These are phyloP conservation scores for Collybia sordida DNA, from an alignment of 768 basidiomycete genomes.

Conservation along the genomic window DNA sequence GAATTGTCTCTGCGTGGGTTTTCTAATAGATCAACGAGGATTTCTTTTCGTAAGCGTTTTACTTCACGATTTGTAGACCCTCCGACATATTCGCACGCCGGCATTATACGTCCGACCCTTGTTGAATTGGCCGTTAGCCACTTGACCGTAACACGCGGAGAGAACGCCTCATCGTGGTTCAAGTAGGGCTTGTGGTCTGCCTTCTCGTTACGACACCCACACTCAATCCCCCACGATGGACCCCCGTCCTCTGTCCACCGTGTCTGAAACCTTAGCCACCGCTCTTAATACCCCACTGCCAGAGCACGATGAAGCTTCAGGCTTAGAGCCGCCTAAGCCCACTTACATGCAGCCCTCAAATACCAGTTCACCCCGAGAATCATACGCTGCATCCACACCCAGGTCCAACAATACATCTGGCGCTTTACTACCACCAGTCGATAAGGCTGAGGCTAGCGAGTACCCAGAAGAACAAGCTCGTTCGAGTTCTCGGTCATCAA, in stretches of 20 bases:
- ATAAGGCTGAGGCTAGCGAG: constrained; percentile 8
- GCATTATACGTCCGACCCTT: neutral
- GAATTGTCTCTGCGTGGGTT: too few relatives aligned
- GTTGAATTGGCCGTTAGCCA: neutral
- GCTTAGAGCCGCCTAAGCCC: constrained; percentile 4
- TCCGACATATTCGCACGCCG: constrained; percentile 1
- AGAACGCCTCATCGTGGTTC: too few relatives aligned
- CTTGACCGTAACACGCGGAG: too few relatives aligned
- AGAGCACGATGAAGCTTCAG: constrained; percentile 4
- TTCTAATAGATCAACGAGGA: too few relatives aligned
- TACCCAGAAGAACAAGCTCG: constrained; percentile 3
- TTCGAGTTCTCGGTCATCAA: constrained; percentile 6
- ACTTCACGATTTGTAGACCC: neutral
- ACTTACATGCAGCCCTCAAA: neutral
- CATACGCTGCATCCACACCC: constrained; percentile 4
- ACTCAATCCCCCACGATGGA: constrained; percentile 9
- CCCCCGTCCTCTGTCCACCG: constrained; percentile 10
- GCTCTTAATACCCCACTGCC: constrained; percentile 14
- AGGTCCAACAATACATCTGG: constrained; percentile 13
- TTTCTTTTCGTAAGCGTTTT: neutral
- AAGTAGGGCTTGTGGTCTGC: too few relatives aligned
- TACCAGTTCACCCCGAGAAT: constrained; percentile 12
- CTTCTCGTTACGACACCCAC: too few relatives aligned
- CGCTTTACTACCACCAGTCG: constrained; percentile 11
- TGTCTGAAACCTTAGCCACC: constrained; percentile 7